phyloP scores from a whole-genome alignment of 2,329 filamentous ascomycete species.

The Pseudomassariella vexata region DNA sequence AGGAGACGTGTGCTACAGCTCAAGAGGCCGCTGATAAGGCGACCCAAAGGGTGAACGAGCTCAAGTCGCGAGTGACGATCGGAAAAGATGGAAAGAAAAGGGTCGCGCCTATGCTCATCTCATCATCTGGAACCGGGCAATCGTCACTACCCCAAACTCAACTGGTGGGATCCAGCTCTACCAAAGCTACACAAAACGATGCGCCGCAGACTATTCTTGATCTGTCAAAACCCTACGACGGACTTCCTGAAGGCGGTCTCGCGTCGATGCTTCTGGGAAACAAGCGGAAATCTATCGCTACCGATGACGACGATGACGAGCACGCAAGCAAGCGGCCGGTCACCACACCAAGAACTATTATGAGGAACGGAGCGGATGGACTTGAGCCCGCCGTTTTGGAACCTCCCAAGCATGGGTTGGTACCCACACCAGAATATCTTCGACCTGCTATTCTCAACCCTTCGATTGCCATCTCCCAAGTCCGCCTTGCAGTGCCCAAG shows the following conservation, averaged over 20 bases:
- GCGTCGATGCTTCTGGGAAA: constrained; percentile 84
- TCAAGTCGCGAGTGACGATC: constrained; percentile 90
- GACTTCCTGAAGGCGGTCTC: constrained; percentile 83
- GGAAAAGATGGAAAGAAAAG: constrained; percentile 97
- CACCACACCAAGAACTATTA: constrained; percentile 66
- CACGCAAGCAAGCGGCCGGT: constrained; percentile 44
- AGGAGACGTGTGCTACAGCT: constrained; percentile 20
- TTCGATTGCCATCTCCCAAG: constrained; percentile 72
- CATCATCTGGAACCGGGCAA: constrained; percentile 78
- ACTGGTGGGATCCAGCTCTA: constrained; percentile 69
- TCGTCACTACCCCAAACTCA: constrained; percentile 87
- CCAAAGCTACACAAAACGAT: constrained; percentile 59
- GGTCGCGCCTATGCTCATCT: constrained; percentile 86
- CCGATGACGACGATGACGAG: constrained; percentile 73
- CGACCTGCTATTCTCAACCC: constrained; percentile 84
- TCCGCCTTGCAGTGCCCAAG: constrained; percentile 82
- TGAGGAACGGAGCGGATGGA: constrained; percentile 72
- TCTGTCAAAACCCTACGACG: constrained; percentile 89
- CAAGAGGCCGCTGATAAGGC: constrained; percentile 48
- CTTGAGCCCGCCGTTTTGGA: constrained; percentile 68
- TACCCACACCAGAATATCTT: constrained; percentile 74
- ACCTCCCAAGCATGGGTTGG: constrained; percentile 51
- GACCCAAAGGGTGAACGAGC: constrained; percentile 46
- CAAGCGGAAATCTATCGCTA: constrained; percentile 73
- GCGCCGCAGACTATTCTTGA: constrained; percentile 79